Percentiles rank a stretch among this genome's conserved stretches.
phyloP scores from a whole-genome alignment of 2,329 filamentous ascomycete species.

The Daldinia sp. region DNA sequence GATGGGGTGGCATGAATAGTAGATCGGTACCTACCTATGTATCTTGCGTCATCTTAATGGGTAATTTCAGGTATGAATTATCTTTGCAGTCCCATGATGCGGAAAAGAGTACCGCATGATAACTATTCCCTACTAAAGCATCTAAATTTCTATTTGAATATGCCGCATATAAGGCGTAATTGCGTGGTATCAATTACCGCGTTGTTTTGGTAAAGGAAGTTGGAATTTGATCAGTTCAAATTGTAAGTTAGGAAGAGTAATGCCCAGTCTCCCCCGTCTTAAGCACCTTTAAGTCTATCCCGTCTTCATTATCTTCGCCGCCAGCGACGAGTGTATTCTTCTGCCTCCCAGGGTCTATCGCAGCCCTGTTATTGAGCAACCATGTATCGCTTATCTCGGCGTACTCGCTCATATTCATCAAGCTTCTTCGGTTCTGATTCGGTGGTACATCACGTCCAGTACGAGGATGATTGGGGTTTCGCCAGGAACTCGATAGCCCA shows the following conservation, averaged over 20 bases:
- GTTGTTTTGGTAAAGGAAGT: background rate
- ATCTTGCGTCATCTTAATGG: no score
- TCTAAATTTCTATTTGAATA: no score
- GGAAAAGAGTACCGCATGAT: background rate
- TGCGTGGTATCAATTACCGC: no score
- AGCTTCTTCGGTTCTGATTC: background rate
- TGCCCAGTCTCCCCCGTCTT: background rate
- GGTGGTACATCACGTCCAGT: background rate
- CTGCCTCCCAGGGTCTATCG: background rate
- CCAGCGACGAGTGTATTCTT: background rate
- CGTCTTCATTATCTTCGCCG: background rate
- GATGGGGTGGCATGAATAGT: no score
- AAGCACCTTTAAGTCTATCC: background rate
- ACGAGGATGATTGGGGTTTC: background rate
- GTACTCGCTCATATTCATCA: background rate
- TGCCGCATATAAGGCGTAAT: no score
- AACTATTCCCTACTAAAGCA: background rate
- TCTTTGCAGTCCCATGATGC: no score
- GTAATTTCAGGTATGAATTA: no score
- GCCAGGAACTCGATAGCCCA: background rate
- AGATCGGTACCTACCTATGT: no score
- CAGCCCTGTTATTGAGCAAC: background rate
- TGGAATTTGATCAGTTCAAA: background rate
- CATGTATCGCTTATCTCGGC: slow-evolving; percentile 5
- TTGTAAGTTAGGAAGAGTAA: background rate